phyloP scores from a whole-genome alignment of 306 rosid species.

The Prunus mira region DNA sequence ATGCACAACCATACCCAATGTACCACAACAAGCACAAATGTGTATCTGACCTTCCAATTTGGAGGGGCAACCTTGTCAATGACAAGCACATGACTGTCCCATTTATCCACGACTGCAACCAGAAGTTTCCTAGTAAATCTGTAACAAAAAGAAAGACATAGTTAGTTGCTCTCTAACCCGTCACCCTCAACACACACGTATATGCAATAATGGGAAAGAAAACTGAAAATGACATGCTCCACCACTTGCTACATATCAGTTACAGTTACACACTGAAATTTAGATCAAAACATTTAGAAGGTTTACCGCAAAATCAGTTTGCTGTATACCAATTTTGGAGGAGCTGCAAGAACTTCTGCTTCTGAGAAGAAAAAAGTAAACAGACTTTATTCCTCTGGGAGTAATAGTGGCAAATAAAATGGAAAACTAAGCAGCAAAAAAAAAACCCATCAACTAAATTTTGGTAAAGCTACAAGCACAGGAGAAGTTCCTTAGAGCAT shows the following conservation, averaged over 20 bases:
- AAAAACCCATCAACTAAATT: slow-evolving; percentile 8
- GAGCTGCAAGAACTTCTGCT: slow-evolving; percentile 86
- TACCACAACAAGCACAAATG: slow-evolving; percentile 5
- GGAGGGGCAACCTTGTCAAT: slow-evolving; percentile 74
- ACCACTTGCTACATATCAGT: slow-evolving; percentile 9
- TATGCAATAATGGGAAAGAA: neutral
- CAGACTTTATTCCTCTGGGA: slow-evolving; percentile 18
- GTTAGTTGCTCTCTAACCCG: slow-evolving; percentile 4
- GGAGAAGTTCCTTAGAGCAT: neutral
- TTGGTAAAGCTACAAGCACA: neutral
- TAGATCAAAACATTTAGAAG: slow-evolving; percentile 4
- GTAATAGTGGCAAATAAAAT: slow-evolving; percentile 9
- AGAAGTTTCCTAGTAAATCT: slow-evolving; percentile 81
- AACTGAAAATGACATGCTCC: slow-evolving; percentile 17
- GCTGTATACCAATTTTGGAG: slow-evolving; percentile 90
- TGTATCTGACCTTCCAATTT: slow-evolving; percentile 72
- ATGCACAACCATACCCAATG: neutral
- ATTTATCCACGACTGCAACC: slow-evolving; percentile 75
- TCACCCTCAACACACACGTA: neutral
- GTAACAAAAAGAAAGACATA: slow-evolving; percentile 25
- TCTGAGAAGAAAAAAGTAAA: slow-evolving; percentile 49
- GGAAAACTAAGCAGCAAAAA: slow-evolving; percentile 11
- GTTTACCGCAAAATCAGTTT: slow-evolving; percentile 77
- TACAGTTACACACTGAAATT: slow-evolving; percentile 1
- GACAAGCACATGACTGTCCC: slow-evolving; percentile 66